Evolutionary conservation across 495 filamentous ascomycete species (phyloP).

Genomic region (Neurospora sp.): DNA sequence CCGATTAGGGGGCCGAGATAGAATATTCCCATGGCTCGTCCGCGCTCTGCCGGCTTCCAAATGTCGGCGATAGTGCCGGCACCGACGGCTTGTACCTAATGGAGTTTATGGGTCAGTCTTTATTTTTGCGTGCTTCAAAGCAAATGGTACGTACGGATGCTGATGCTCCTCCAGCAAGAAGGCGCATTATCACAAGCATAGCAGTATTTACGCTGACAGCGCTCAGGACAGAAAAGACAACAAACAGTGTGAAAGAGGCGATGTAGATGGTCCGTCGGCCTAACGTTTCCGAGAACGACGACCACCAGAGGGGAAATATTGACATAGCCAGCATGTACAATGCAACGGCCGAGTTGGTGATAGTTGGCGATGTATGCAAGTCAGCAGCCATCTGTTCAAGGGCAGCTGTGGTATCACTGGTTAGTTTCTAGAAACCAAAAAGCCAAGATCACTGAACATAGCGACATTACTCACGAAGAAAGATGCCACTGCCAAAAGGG

Average conservation of each 20-base stretch:
- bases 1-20: constrained; percentile 85
- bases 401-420: constrained; percentile 42
- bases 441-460: neutral
- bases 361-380: constrained; percentile 53
- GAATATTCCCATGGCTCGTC: constrained; percentile 85
- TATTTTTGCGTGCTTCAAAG: neutral
- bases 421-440: neutral
- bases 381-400: constrained; percentile 58
- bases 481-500: constrained; percentile 77
- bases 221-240: constrained; percentile 63
- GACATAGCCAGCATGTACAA: constrained; percentile 87
- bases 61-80: constrained; percentile 90
- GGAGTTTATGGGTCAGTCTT: neutral
- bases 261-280: constrained; percentile 83
- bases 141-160: constrained; percentile 37
- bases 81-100: constrained; percentile 72
- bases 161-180: constrained; percentile 72
- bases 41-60: constrained; percentile 74
- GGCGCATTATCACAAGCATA: constrained; percentile 81
- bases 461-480: constrained; percentile 55
- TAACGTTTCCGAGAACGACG: constrained; percentile 72
- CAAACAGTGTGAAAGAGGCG: constrained; percentile 67
- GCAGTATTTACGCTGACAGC: constrained; percentile 65
- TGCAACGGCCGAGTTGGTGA: constrained; percentile 75
- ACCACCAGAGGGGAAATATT: constrained; percentile 94